These are phyloP conservation scores for Cutaneotrichosporon cutaneum DNA, from an alignment of 1,284 basidiomycete species.

Conservation along the genomic window DNA sequence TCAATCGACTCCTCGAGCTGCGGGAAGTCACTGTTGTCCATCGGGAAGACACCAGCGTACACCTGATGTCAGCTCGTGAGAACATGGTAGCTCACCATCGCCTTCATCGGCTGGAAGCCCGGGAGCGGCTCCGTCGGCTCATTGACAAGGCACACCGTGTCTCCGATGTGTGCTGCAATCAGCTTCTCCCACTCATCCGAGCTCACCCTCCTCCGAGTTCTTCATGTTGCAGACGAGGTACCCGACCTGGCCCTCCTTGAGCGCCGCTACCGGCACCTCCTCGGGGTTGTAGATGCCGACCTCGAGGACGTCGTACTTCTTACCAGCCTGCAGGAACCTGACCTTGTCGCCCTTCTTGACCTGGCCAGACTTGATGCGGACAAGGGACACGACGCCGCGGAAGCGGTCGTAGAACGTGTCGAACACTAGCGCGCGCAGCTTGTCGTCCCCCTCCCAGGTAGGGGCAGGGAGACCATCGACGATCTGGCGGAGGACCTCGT, in stretches of 20 bases:
- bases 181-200: neutral
- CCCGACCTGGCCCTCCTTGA: slow-evolving; percentile 87
- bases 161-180: slow-evolving; percentile 59
- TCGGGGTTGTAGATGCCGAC: slow-evolving; percentile 91
- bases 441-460: slow-evolving; percentile 53
- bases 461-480: slow-evolving; percentile 80
- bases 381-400: slow-evolving; percentile 90
- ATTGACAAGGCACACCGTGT: slow-evolving; percentile 82
- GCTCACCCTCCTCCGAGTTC: slow-evolving; percentile 85
- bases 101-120: slow-evolving; percentile 88
- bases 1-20: slow-evolving; percentile 96
- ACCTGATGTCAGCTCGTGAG: slow-evolving; percentile 36
- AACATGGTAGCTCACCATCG: slow-evolving; percentile 64
- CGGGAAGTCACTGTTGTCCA: slow-evolving; percentile 85
- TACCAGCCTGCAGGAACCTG: slow-evolving; percentile 77
- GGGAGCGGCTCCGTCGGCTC: slow-evolving; percentile 77
- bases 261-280: slow-evolving; percentile 66
- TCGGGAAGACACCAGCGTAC: slow-evolving; percentile 92
- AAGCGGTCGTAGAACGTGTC: slow-evolving; percentile 95
- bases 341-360: slow-evolving; percentile 81
- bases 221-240: slow-evolving; percentile 90
- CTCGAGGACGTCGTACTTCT: slow-evolving; percentile 89
- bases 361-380: slow-evolving; percentile 66
- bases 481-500: slow-evolving; percentile 73
- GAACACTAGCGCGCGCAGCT: slow-evolving; percentile 83